Evolutionary conservation across 2,329 filamentous ascomycete genomes (phyloP), one percentile per base, ranked within the genome.

Genomic region (Trichophyton verrucosum): DNA sequence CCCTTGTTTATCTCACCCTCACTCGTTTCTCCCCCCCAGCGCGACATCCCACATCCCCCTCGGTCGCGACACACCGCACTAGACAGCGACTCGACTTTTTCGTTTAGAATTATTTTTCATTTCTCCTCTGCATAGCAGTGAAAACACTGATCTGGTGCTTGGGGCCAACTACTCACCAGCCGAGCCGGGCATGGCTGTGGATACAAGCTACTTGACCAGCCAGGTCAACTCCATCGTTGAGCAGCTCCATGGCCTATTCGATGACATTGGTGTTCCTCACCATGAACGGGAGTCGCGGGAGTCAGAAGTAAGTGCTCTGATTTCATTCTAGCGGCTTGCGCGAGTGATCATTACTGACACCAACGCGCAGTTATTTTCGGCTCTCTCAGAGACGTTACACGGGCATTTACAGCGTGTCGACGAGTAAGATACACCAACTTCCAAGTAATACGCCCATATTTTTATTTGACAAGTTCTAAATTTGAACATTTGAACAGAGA

Each of bases 161-260:
- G 36, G 33, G 15, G 36, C n/a, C n/a, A 13, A 22, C 30, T 33
- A 27, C 22, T 17, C 30, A 55, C 27, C 30, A 27, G 20, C 6
- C 33, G 22, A 22, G 58, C 15, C 38, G 63, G 62, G 57, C 42
- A 76, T 76, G 74, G 70, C 72, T 60, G 95, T 96, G 86, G 91
- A 96, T 76, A 90, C 91, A 62, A 89, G 88, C 73, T 95, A 95
- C 75, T 81, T 97, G 72, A 88, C 90, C 68, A 90, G 95, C 74
- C 94, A 97, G 83, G 89, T 99, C 77, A 94, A 90, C 67, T 90
- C 84, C 69, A 96, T 96, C 71, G 91, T 97, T 72, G 85, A 84
- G 74, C 91, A 96, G 76, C 82, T 99, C 63, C 92, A 97, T 76
- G 88, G 88, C 66, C 83, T 97, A 61, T 99, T 96, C 71, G 94